phyloP scores from a whole-genome alignment of 1,284 basidiomycete genomes.

The Ustilago cynodontis region DNA sequence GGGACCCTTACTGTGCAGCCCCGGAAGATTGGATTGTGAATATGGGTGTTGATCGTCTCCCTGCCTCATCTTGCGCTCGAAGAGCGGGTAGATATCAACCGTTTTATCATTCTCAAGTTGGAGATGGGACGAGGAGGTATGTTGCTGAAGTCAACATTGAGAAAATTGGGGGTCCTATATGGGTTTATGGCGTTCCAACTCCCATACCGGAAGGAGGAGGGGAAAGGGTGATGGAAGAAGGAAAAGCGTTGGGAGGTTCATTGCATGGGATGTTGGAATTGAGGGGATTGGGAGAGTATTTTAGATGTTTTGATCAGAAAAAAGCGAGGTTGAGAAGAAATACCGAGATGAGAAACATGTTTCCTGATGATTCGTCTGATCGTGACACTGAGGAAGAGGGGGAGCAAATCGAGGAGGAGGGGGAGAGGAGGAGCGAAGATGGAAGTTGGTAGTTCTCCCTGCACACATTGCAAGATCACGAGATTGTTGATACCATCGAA shows the following conservation, averaged over 20 bases:
- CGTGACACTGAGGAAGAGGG: constrained; percentile 15
- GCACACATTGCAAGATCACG: neutral
- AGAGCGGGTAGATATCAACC: constrained; percentile 42
- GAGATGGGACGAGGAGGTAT: constrained; percentile 37
- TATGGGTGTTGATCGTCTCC: constrained; percentile 57
- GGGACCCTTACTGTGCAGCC: constrained; percentile 49
- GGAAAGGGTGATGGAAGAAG: constrained; percentile 14
- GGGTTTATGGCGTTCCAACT: constrained; percentile 36
- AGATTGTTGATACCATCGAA: neutral
- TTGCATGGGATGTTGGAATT: constrained; percentile 22
- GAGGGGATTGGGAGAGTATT: constrained; percentile 31
- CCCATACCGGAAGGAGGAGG: neutral
- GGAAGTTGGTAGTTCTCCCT: constrained; percentile 21
- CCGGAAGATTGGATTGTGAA: constrained; percentile 54
- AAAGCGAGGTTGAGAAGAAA: constrained; percentile 24
- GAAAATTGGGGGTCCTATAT: constrained; percentile 18
- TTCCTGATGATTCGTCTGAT: constrained; percentile 49
- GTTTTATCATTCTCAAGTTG: constrained; percentile 42
- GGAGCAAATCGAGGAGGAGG: neutral
- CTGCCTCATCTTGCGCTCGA: constrained; percentile 8
- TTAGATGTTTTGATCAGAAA: constrained; percentile 44
- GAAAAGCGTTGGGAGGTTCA: neutral
- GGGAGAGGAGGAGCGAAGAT: constrained; percentile 17
- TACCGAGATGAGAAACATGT: constrained; percentile 16
- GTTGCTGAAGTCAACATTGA: constrained; percentile 49